Conservation (phyloP, 768 basidiomycete species). For the Ramaria sp. region DNA sequence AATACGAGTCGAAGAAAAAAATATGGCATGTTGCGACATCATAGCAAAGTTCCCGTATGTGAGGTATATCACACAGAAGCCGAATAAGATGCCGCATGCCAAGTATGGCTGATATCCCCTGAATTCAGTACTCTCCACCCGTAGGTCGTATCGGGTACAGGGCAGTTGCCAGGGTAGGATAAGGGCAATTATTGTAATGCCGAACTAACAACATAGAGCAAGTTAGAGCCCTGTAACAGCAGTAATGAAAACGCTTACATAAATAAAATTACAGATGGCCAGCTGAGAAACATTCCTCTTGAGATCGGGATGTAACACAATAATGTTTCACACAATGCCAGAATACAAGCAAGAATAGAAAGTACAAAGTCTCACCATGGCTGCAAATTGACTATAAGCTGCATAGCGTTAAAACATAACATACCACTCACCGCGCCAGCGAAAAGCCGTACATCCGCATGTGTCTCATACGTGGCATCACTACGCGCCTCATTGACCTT, state of each 20-base stretch:
- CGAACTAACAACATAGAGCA: neutral
- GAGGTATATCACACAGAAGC: neutral
- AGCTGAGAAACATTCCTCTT: neutral
- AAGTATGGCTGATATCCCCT: slow-evolving; percentile 2
- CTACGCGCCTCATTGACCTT: slow-evolving; percentile 32
- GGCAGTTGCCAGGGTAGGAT: slow-evolving; percentile 7
- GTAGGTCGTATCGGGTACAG: neutral
- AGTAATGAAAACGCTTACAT: neutral
- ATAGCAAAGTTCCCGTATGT: neutral
- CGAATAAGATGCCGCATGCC: slow-evolving; percentile 2
- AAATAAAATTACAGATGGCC: neutral
- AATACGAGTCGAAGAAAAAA: neutral
- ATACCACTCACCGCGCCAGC: slow-evolving; percentile 31
- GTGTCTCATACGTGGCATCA: slow-evolving; percentile 33
- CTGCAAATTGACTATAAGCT: neutral
- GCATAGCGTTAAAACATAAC: neutral
- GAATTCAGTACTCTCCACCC: slow-evolving; percentile 9
- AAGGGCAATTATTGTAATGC: neutral
- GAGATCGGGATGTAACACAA: neutral
- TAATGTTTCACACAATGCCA: neutral
- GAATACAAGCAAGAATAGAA: neutral
- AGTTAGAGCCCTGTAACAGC: neutral
- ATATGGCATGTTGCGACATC: neutral
- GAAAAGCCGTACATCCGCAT: slow-evolving; percentile 32
- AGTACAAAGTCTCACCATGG: neutral